Evolutionary conservation across 2,329 filamentous ascomycete species (phyloP), one percentile per base, ranked within the genome.

Genomic region (Colletotrichum camelliae): DNA sequence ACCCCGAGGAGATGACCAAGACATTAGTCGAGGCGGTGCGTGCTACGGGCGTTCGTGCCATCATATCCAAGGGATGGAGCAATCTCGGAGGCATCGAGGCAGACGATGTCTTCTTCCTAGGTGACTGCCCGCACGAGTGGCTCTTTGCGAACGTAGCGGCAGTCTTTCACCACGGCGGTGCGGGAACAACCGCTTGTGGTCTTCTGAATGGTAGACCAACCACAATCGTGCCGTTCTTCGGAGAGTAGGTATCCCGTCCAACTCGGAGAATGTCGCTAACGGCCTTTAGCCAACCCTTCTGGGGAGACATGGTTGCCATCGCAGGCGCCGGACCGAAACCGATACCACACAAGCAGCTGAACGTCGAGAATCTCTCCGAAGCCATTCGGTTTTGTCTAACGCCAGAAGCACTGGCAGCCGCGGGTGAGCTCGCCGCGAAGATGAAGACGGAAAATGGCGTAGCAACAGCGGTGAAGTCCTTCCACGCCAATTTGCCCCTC

Each of bases 81-180:
- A 77, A 76, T 16, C 76, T 77, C 1, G 76, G 74, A 7, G 74
- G 66, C 5, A 69, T 74, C 15, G 69, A 77, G 29, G 60, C 70
- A 2, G 74, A 73, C 7, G 66, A 77, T n/a, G 83, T 91, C 8
- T 87, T 88, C 70, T 88, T 88, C 77, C 83, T 91, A 10, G 89
- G 86, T 3, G 88, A 91, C 76, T 88, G 86, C 68, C 90, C 89
- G 1, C 89, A 91, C 71, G 80, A 91, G 72, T 91, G 90, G 90
- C 84, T 92, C 0, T 91, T 91, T 77, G 85, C 89, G 74, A 85
- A 86, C 27, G 89, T 91, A 1, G 85, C 87, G 0, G 86, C 85
- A 13, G 90, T 91, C 0, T 85, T 92, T 0, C 90, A 92, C 74
- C 90, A 92, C 67, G 90, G 90, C 21, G 90, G 90, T 12, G 90